Evolutionary conservation across 306 rosid species (phyloP).

Genomic region (Vachellia collinsii): DNA sequence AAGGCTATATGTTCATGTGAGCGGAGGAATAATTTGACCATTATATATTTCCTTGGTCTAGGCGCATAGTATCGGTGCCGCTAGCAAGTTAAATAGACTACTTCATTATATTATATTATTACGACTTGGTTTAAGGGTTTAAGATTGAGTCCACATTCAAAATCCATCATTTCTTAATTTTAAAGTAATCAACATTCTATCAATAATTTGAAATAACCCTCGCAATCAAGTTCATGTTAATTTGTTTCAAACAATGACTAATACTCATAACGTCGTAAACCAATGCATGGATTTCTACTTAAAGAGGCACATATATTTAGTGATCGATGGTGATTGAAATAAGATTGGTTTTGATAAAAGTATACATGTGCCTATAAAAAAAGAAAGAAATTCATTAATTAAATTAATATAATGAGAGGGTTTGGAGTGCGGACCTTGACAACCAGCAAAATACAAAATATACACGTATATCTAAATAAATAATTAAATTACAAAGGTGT

Average conservation of each 20-base stretch:
- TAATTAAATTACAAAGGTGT: slow-evolving; percentile 23
- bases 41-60: slow-evolving; percentile 13
- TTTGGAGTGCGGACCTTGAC: slow-evolving; percentile 38
- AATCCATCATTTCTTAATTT: background rate
- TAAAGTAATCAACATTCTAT: background rate
- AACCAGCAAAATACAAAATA: slow-evolving; percentile 43
- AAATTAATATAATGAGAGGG: too few species aligned
- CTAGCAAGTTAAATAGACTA: slow-evolving; percentile 4
- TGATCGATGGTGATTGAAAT: too few species aligned
- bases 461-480: background rate
- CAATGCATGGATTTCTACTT: too few species aligned
- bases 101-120: background rate
- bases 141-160: background rate
- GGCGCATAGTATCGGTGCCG: background rate
- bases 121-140: background rate
- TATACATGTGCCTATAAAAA: too few species aligned
- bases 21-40: slow-evolving; percentile 33
- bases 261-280: too few species aligned
- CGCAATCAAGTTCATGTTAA: background rate
- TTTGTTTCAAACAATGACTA: background rate
- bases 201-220: background rate
- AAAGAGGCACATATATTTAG: too few species aligned
- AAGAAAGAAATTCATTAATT: too few species aligned
- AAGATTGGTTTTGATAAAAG: too few species aligned
- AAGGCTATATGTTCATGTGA: background rate